Percentiles rank a stretch among this genome's conserved stretches.
These are phyloP conservation scores for Neoboletus magnificus DNA, from an alignment of 768 basidiomycete genomes.

Conservation along the genomic window DNA sequence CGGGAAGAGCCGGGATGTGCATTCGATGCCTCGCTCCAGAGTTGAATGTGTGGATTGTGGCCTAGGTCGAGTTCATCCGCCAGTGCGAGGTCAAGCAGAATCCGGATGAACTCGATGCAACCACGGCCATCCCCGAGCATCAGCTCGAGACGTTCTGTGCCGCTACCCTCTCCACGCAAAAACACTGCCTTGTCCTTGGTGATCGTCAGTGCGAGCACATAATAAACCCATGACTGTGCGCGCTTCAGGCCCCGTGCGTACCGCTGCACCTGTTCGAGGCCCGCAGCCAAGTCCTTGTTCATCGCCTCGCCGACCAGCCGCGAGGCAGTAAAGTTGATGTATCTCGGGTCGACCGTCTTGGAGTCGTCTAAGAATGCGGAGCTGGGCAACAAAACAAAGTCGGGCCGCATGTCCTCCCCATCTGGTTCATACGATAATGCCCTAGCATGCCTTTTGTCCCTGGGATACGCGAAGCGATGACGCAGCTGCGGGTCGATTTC, in stretches of 20 bases:
- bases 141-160: too few species aligned
- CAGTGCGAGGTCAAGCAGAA: slow-evolving; percentile 10
- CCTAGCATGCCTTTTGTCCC: background rate
- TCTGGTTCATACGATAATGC: slow-evolving; percentile 9
- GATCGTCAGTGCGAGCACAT: slow-evolving; percentile 2
- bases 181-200: too few species aligned
- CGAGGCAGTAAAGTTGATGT: background rate
- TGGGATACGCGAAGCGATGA: slow-evolving; percentile 6
- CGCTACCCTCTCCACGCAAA: too few species aligned
- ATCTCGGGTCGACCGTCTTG: background rate
- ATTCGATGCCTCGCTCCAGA: background rate
- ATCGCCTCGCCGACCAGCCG: slow-evolving; percentile 3
- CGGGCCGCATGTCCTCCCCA: slow-evolving; percentile 5
- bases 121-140: slow-evolving; percentile 4
- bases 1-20: background rate
- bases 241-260: slow-evolving; percentile 9
- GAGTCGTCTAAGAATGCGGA: background rate
- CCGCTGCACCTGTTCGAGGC: slow-evolving; percentile 2
- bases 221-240: slow-evolving; percentile 13
- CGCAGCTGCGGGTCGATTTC: background rate
- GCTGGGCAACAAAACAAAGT: slow-evolving; percentile 11
- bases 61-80: slow-evolving; percentile 1
- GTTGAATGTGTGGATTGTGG: background rate
- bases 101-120: slow-evolving; percentile 8
- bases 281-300: background rate